These are phyloP conservation scores for Cyberlindnera mrakii DNA, from an alignment of 805 yeast species.

Conservation along the genomic window DNA sequence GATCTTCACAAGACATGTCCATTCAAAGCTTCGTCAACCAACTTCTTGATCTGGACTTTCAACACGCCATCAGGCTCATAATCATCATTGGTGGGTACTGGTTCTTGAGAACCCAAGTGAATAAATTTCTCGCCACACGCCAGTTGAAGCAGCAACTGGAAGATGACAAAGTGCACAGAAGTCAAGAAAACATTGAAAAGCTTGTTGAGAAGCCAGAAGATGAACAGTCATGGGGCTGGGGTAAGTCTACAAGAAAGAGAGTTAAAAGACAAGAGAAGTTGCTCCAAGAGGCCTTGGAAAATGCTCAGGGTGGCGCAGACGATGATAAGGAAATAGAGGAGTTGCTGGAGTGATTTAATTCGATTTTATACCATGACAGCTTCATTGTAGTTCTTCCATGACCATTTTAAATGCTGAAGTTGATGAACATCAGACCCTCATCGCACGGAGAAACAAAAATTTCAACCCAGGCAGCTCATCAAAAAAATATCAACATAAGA, in stretches of 20 bases:
- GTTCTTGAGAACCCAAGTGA: constrained; percentile 49
- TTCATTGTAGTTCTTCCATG: no score
- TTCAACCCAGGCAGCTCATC: neutral
- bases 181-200: constrained; percentile 25
- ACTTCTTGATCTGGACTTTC: constrained; percentile 33
- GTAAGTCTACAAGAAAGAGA: constrained; percentile 61
- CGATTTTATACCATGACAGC: neutral
- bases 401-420: no score
- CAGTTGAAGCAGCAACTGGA: constrained; percentile 50
- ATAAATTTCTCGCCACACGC: constrained; percentile 49
- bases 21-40: constrained; percentile 4
- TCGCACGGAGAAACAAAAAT: no score
- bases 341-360: constrained; percentile 44
- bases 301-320: constrained; percentile 40
- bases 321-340: constrained; percentile 69
- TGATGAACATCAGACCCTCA: no score
- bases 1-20: neutral
- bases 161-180: constrained; percentile 39
- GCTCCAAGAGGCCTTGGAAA: constrained; percentile 42
- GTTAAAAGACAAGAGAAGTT: constrained; percentile 49
- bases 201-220: constrained; percentile 31
- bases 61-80: constrained; percentile 41
- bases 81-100: constrained; percentile 59
- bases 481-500: neutral
- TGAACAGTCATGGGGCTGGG: constrained; percentile 64